phyloP scores from a whole-genome alignment of 2,329 filamentous ascomycete genomes.

The Pseudocercospora fuligena region DNA sequence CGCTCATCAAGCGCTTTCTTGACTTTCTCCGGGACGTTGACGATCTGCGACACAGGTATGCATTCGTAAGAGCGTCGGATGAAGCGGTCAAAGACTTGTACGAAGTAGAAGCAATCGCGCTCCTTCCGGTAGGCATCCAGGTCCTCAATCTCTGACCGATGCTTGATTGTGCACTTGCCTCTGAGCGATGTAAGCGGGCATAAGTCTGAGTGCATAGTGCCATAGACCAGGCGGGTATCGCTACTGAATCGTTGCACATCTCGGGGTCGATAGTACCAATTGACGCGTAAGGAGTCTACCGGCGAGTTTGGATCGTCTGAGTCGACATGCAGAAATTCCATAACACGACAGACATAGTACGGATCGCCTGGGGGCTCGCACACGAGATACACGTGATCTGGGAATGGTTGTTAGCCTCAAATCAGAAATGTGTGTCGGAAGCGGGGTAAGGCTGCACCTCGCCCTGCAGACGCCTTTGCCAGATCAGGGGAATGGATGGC shows the following conservation, averaged over 20 bases:
- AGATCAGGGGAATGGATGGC: constrained; percentile 40
- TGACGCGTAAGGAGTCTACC: constrained; percentile 87
- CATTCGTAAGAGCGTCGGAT: constrained; percentile 98
- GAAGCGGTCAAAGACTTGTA: constrained; percentile 96
- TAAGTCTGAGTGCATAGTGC: constrained; percentile 97
- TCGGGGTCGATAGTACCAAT: constrained; percentile 97
- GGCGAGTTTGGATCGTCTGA: constrained; percentile 70
- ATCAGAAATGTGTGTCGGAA: constrained; percentile 15
- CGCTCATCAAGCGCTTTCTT: constrained; percentile 95
- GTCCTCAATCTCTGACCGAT: constrained; percentile 82
- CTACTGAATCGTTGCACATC: constrained; percentile 91
- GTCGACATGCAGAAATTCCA: constrained; percentile 91
- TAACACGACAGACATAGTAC: constrained; percentile 95
- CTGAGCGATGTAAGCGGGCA: constrained; percentile 90
- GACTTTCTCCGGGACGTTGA: constrained; percentile 93
- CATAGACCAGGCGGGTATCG: constrained; percentile 89
- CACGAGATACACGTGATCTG: constrained; percentile 90
- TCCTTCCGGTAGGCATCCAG: constrained; percentile 83
- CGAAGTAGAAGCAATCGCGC: constrained; percentile 92
- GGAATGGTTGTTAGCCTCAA: constrained; percentile 43
- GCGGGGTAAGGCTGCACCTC: constrained; percentile 35
- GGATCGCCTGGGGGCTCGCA: constrained; percentile 97
- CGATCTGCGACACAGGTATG: constrained; percentile 86
- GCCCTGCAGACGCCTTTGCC: constrained; percentile 22
- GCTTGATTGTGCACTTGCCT: constrained; percentile 88